Evolutionary conservation across 495 filamentous ascomycete genomes (phyloP).

Genomic region (Clavariopsis aquatica): DNA sequence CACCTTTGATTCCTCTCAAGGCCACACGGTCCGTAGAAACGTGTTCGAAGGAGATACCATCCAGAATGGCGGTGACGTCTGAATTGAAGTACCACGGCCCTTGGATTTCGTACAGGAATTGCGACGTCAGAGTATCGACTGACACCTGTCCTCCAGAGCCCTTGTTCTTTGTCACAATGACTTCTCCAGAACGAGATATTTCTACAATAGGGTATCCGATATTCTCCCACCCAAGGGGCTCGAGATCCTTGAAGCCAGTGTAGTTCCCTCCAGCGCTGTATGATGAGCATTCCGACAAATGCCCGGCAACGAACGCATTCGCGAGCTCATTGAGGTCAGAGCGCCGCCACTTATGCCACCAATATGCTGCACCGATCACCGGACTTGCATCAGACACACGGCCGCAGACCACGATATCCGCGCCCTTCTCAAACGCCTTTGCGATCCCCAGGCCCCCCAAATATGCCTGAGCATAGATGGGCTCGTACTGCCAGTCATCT

Average conservation of each 20-base stretch:
- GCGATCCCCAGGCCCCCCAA: conserved; percentile 45
- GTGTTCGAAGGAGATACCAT: conserved; percentile 49
- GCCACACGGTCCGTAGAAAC: conserved; percentile 43
- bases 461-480: conserved; percentile 54
- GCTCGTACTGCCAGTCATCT: conserved; percentile 54
- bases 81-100: conserved; percentile 60
- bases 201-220: conserved; percentile 63
- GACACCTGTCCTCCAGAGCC: conserved; percentile 44
- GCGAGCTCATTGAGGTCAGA: conserved; percentile 53
- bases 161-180: conserved; percentile 46
- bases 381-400: conserved; percentile 46
- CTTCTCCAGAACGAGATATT: conserved; percentile 52
- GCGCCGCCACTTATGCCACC: conserved; percentile 46
- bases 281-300: conserved; percentile 59
- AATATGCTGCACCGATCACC: conserved; percentile 33
- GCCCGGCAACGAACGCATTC: conserved; percentile 58
- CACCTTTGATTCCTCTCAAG: conserved; percentile 50
- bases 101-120: conserved; percentile 63
- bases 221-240: conserved; percentile 48
- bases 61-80: conserved; percentile 57
- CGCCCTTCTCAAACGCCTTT: conserved; percentile 42
- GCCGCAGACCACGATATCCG: conserved; percentile 48
- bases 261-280: conserved; percentile 59
- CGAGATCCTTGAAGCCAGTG: conserved; percentile 56
- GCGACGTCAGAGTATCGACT: conserved; percentile 56